Conservation (phyloP, 1,284 basidiomycete genomes). For the Leccinum fuscescens region DNA sequence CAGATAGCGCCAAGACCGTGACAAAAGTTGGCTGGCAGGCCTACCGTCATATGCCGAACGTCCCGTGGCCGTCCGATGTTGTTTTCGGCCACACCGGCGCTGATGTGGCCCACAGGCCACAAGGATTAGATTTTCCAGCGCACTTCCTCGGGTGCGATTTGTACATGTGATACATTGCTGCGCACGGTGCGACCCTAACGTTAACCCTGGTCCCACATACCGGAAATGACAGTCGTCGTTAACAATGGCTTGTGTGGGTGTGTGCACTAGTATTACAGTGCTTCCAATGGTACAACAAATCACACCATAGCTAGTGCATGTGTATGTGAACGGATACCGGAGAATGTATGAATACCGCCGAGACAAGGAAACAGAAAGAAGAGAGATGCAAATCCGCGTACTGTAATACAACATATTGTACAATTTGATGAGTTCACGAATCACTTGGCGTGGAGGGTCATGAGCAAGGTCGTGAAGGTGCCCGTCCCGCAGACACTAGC, state of each 20-base stretch:
- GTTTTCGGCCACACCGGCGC: not conserved
- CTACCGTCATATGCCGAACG: not conserved
- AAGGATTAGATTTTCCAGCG: not conserved
- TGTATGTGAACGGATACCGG: not conserved
- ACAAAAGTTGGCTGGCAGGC: too few species aligned
- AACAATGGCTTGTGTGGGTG: not conserved
- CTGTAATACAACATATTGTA: slow-evolving; percentile 16
- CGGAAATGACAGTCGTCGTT: not conserved
- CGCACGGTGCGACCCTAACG: not conserved
- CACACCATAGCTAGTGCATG: too few species aligned
- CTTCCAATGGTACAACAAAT: not conserved
- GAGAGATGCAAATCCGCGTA: not conserved
- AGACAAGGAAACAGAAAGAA: not conserved
- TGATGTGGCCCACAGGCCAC: not conserved
- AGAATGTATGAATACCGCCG: not conserved
- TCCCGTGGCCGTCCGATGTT: not conserved
- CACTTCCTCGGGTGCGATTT: not conserved
- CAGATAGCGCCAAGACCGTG: not conserved
- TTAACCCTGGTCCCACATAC: not conserved
- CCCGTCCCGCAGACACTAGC: slow-evolving; percentile 8
- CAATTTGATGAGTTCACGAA: not conserved
- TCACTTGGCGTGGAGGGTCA: not conserved
- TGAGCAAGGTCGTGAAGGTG: slow-evolving; percentile 1
- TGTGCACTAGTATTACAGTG: not conserved
- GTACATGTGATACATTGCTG: not conserved